Evolutionary conservation across 2,329 filamentous ascomycete species (phyloP).

Genomic region (Aspergillus versicolor): DNA sequence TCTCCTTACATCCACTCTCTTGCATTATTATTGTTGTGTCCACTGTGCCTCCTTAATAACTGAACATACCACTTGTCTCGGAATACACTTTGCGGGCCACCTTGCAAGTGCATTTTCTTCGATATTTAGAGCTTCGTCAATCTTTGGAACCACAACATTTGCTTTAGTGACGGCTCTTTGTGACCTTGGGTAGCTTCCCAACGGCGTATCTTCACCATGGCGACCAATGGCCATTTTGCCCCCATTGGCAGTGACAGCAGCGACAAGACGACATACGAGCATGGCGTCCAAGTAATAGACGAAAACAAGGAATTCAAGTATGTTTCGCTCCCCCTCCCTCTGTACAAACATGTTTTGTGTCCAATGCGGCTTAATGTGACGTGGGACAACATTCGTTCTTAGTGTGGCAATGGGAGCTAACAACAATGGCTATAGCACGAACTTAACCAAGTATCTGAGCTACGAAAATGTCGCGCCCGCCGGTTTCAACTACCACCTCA

Average conservation of each 20-base stretch:
- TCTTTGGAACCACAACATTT: not conserved
- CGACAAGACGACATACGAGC: conserved; percentile 62
- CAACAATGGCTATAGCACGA: conserved; percentile 54
- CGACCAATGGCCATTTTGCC: conserved; percentile 48
- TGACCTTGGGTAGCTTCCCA: conserved; percentile 4
- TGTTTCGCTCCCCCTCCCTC: conserved; percentile 28
- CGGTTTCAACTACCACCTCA: conserved; percentile 98
- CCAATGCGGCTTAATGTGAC: conserved; percentile 4
- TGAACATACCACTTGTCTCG: not conserved
- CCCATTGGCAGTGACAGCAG: conserved; percentile 39
- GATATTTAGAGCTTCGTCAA: not conserved
- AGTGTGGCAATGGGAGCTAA: conserved; percentile 11
- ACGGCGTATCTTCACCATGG: conserved; percentile 31
- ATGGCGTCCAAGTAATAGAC: conserved; percentile 96
- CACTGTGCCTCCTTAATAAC: conserved; percentile 1
- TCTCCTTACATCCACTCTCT: conserved; percentile 10
- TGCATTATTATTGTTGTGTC: conserved; percentile 7
- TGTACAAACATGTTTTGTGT: not conserved
- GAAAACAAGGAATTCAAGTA: conserved; percentile 98
- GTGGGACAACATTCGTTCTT: conserved; percentile 5
- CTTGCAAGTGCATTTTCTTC: not conserved
- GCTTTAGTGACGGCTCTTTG: not conserved
- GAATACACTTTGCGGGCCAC: conserved; percentile 1
- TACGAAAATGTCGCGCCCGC: conserved; percentile 77
- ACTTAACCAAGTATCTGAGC: conserved; percentile 78